phyloP scores from a whole-genome alignment of 371 early-diverging fungal genomes.

The Mucor sp. region DNA sequence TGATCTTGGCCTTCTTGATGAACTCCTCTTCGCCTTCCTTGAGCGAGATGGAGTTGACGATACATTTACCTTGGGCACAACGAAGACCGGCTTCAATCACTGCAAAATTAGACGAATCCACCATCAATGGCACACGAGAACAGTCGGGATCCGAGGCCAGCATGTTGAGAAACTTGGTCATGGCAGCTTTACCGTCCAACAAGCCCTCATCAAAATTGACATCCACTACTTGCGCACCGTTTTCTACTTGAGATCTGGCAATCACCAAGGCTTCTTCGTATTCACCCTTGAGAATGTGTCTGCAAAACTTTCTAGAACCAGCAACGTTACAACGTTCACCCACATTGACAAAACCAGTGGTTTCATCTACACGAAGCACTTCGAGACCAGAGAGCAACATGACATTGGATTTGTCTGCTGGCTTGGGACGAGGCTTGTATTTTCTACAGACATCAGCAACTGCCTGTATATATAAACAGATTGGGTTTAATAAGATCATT shows the following conservation, averaged over 20 bases:
- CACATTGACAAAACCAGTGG: conserved; percentile 88
- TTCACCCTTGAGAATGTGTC: conserved; percentile 85
- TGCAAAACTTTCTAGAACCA: conserved; percentile 90
- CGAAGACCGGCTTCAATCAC: conserved; percentile 94
- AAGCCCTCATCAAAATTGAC: conserved; percentile 96
- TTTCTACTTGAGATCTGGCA: conserved; percentile 92
- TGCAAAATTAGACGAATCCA: conserved; percentile 96
- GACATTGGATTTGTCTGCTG: conserved; percentile 62
- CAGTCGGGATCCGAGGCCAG: conserved; percentile 95
- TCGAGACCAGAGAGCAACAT: conserved; percentile 89
- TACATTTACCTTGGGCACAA: conserved; percentile 95
- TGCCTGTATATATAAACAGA: conserved; percentile 44
- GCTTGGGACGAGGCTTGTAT: conserved; percentile 74
- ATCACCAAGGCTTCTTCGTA: conserved; percentile 94
- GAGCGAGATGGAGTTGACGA: conserved; percentile 93
- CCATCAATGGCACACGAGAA: conserved; percentile 85
- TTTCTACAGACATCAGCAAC: conserved; percentile 76
- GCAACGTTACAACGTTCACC: conserved; percentile 97
- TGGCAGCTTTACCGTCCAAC: conserved; percentile 90
- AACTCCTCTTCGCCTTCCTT: conserved; percentile 95
- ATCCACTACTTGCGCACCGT: conserved; percentile 92
- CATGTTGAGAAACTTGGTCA: conserved; percentile 90
- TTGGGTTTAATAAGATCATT: too few species aligned
- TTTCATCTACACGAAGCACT: conserved; percentile 72
- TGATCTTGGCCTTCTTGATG: conserved; percentile 82